Base-by-base conservation (phyloP, 2,329 filamentous ascomycete species). In the Trichoderma asperellum region DNA sequence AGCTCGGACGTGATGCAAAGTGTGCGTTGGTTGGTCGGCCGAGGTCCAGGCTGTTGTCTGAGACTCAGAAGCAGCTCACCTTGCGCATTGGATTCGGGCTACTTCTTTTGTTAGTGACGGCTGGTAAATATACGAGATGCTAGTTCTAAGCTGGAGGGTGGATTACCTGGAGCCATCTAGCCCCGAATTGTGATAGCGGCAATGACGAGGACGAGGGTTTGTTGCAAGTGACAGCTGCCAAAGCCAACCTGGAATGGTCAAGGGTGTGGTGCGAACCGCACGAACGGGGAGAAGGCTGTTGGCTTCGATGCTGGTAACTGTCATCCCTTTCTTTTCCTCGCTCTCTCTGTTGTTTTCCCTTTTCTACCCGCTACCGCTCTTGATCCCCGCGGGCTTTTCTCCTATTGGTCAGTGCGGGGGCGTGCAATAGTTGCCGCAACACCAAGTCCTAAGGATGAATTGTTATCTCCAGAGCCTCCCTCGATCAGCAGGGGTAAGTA, bases 111-210 rank as follows among this genome's bases (percentile, higher is more conserved):
- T 53, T 56, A 37, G 32, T 43, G 49, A 53, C n/a, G 24, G 62
- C 55, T 34, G n/a, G 49, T 6, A 8, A 53, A 29, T 34, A 47
- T 37, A 56, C 35, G 62, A 65, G 52, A 57, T 57, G 47, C 62
- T 65, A 57, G 62, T 21, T 57, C 53, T 35, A 27, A 29, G 62
- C 62, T 56, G 21, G 24, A 43, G 27, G 24, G 59, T 62, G 43
- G 59, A 29, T 7, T 49, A 16, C 52, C 47, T 53, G 40, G 47
- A 14, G 32, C 47, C 34, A 27, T 55, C 24, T 49, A 49, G 21
- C 61, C 49, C 61, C 21, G 16, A 32, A 55, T 21, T 27, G 49
- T 29, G 49, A 56, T 64, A 37, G 49, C 16, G 61, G 61, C 34
- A 27, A n/a, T 35, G 34, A 24, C 21, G 16, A 34, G 2, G 47